Conservation (phyloP, 139 green algal species). For the Nannochloris sp. region DNA sequence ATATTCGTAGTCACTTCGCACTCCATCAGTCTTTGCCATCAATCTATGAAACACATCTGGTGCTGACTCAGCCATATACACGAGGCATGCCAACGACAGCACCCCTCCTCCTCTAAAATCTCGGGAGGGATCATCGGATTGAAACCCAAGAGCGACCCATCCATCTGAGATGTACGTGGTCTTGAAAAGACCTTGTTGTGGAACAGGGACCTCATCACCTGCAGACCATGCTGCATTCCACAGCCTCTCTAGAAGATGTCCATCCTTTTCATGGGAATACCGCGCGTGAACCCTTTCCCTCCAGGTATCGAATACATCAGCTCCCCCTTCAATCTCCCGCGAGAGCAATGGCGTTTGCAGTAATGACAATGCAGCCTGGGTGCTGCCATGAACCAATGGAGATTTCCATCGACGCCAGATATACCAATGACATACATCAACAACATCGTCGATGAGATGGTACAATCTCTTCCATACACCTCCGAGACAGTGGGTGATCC, state of each 20-base stretch:
- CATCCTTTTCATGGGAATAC: slow-evolving; percentile 11
- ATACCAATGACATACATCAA: no score
- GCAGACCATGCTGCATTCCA: slow-evolving; percentile 42
- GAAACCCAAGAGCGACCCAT: slow-evolving; percentile 82
- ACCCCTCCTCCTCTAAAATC: slow-evolving; percentile 56
- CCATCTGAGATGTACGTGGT: slow-evolving; percentile 22
- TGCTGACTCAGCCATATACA: slow-evolving; percentile 49
- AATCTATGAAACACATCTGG: slow-evolving; percentile 37
- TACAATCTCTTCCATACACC: no score
- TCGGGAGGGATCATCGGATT: slow-evolving; percentile 17
- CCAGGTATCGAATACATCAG: no score
- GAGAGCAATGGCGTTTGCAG: no score
- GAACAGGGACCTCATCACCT: no score
- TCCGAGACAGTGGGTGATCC: no score
- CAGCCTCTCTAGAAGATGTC: slow-evolving; percentile 39
- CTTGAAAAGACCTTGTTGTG: slow-evolving; percentile 24
- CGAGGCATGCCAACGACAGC: slow-evolving; percentile 65
- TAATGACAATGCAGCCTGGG: no score
- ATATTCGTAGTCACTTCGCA: slow-evolving; percentile 67
- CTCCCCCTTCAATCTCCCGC: no score
- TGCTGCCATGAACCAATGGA: no score
- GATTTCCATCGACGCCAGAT: no score
- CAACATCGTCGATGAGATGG: no score
- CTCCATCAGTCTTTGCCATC: slow-evolving; percentile 55
- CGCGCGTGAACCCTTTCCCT: no score